A percentile compares a stretch with the other conserved stretches of the same genome.
These are phyloP conservation scores for Pseudognaphalium luteoalbum DNA, from an alignment of 129 eudicot species.

Conservation along the genomic window DNA sequence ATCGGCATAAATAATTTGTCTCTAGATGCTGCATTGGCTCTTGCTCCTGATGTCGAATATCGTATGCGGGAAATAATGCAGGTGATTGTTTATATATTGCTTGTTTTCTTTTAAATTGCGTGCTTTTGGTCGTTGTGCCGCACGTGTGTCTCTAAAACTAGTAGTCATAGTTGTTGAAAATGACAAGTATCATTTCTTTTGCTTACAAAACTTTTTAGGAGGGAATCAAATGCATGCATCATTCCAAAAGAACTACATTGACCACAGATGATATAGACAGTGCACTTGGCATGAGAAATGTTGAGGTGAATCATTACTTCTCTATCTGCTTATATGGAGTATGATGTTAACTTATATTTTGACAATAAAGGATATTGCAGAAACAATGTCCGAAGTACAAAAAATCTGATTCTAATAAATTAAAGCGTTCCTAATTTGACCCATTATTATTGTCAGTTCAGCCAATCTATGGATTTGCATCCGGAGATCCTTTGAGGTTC, in stretches of 20 bases:
- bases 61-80: constrained; percentile 82
- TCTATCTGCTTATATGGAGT: neutral
- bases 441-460: constrained; percentile 35
- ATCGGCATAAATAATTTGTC: constrained; percentile 62
- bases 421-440: constrained; percentile 20
- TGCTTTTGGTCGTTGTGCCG: neutral
- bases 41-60: constrained; percentile 79
- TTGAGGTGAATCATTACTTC: constrained; percentile 47
- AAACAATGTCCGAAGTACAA: constrained; percentile 18
- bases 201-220: constrained; percentile 44
- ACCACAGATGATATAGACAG: constrained; percentile 69
- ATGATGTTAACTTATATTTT: neutral
- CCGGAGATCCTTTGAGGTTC: constrained; percentile 72
- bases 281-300: constrained; percentile 65
- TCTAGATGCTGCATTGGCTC: constrained; percentile 65
- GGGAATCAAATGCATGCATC: constrained; percentile 78
- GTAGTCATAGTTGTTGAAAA: neutral
- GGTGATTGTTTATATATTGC: constrained; percentile 27
- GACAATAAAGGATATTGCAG: constrained; percentile 2
- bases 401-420: constrained; percentile 9
- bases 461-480: constrained; percentile 75
- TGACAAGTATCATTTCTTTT: neutral
- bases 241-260: constrained; percentile 61
- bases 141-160: neutral
- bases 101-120: neutral